phyloP scores from a whole-genome alignment of 1,284 basidiomycete genomes.

The Hymenochaete sp. region DNA sequence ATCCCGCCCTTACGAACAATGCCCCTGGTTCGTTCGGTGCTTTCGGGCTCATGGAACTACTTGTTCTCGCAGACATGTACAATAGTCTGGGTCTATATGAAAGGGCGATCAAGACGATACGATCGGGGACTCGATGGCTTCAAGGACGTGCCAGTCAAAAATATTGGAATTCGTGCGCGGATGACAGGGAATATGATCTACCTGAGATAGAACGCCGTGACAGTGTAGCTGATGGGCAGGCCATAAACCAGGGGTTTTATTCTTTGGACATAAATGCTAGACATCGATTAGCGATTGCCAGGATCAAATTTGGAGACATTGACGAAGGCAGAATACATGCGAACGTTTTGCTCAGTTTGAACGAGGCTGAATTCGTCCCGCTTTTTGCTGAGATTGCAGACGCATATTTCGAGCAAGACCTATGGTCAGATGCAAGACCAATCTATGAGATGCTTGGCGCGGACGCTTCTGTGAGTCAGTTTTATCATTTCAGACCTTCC shows the following conservation, averaged over 20 bases:
- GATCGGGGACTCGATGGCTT: constrained; percentile 80
- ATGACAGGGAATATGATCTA: constrained; percentile 83
- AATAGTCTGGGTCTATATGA: constrained; percentile 65
- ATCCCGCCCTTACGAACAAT: constrained; percentile 25
- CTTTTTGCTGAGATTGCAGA: constrained; percentile 81
- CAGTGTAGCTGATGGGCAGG: constrained; percentile 13
- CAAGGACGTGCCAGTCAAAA: constrained; percentile 70
- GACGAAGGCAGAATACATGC: constrained; percentile 82
- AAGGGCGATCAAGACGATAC: constrained; percentile 61
- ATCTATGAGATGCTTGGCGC: constrained; percentile 71
- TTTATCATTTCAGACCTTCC: background rate
- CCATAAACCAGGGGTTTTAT: constrained; percentile 42
- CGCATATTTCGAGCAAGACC: constrained; percentile 66
- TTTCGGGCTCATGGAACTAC: constrained; percentile 57
- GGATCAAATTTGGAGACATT: constrained; percentile 73
- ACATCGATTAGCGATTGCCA: constrained; percentile 78
- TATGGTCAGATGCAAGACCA: constrained; percentile 68
- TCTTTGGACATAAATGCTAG: constrained; percentile 75
- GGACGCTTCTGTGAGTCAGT: constrained; percentile 47
- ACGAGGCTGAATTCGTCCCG: constrained; percentile 66
- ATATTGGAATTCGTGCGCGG: constrained; percentile 77
- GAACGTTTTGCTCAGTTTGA: constrained; percentile 58
- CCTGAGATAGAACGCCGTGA: constrained; percentile 22
- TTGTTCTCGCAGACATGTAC: constrained; percentile 79
- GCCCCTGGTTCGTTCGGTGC: constrained; percentile 30